phyloP scores from a whole-genome alignment of 2,329 filamentous ascomycete genomes.

The Ophiocordyceps robertsii region DNA sequence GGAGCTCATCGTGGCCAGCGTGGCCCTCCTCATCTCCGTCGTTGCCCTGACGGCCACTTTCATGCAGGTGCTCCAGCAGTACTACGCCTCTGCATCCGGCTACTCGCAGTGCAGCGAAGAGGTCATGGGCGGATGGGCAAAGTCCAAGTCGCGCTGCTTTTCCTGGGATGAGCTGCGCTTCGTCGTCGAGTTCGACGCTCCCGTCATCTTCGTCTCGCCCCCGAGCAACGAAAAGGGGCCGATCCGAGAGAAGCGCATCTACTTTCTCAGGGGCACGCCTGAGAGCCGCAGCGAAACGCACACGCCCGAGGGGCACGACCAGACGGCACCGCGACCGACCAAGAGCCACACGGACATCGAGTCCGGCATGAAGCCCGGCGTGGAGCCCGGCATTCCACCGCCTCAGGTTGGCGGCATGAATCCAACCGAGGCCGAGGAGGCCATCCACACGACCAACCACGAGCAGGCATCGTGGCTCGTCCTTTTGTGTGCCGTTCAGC shows the following conservation, averaged over 20 bases:
- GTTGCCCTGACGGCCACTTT: constrained; percentile 30
- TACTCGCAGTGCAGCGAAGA: constrained; percentile 33
- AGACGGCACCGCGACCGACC: background rate
- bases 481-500: constrained; percentile 34
- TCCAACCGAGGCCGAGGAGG: constrained; percentile 13
- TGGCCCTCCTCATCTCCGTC: constrained; percentile 32
- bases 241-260: constrained; percentile 15
- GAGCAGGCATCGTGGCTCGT: constrained; percentile 41
- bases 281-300: constrained; percentile 21
- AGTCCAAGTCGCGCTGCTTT: constrained; percentile 25
- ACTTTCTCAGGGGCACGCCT: constrained; percentile 23
- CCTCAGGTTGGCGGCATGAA: background rate
- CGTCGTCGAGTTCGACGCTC: constrained; percentile 33
- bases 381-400: background rate
- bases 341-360: background rate
- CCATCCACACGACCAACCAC: constrained; percentile 41
- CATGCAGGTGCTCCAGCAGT: constrained; percentile 36
- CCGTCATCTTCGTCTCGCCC: constrained; percentile 35
- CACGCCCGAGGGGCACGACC: constrained; percentile 4
- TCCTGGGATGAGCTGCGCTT: constrained; percentile 31
- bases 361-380: background rate
- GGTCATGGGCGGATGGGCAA: constrained; percentile 33
- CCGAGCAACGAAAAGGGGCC: constrained; percentile 26
- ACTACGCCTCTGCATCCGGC: constrained; percentile 34
- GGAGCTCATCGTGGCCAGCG: constrained; percentile 25